These are phyloP conservation scores for Colletotrichum gigasporum DNA, from an alignment of 2,329 filamentous ascomycete species.

Conservation along the genomic window DNA sequence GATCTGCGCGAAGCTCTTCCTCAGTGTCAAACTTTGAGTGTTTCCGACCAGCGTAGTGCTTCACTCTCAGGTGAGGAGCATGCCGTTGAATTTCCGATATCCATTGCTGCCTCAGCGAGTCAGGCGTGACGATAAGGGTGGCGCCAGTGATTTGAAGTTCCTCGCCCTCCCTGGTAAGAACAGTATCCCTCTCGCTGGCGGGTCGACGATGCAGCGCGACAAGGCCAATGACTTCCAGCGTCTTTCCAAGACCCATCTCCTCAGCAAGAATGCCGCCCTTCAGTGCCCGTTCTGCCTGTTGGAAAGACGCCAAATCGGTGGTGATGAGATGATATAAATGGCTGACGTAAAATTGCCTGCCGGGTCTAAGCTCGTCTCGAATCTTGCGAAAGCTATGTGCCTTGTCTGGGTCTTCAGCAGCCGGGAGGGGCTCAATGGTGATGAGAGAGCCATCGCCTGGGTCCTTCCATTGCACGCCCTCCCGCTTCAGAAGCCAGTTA, in stretches of 20 bases:
- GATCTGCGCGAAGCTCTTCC: slow-evolving; percentile 49
- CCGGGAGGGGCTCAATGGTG: slow-evolving; percentile 33
- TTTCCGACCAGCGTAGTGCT: slow-evolving; percentile 64
- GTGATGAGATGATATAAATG: slow-evolving; percentile 69
- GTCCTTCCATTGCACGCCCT: slow-evolving; percentile 64
- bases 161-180: slow-evolving; percentile 49
- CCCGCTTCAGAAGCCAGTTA: slow-evolving; percentile 74
- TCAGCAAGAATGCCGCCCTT: slow-evolving; percentile 77
- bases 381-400: slow-evolving; percentile 26
- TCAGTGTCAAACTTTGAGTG: slow-evolving; percentile 46
- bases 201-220: slow-evolving; percentile 69
- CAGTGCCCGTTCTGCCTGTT: slow-evolving; percentile 49
- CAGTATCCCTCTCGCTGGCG: slow-evolving; percentile 24
- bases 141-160: slow-evolving; percentile 60
- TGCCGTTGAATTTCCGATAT: slow-evolving; percentile 66
- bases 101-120: slow-evolving; percentile 69
- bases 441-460: slow-evolving; percentile 29
- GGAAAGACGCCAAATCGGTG: slow-evolving; percentile 56
- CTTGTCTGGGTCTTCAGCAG: not conserved
- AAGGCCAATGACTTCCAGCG: slow-evolving; percentile 77
- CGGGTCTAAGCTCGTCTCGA: not conserved
- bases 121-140: slow-evolving; percentile 70
- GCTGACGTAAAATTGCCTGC: slow-evolving; percentile 63
- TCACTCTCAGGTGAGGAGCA: slow-evolving; percentile 65
- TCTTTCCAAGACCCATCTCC: slow-evolving; percentile 88